Evolutionary conservation across 805 yeast species (phyloP), one percentile per base, ranked within the genome.

Genomic region (Zygosaccharomyces gambellarensis): DNA sequence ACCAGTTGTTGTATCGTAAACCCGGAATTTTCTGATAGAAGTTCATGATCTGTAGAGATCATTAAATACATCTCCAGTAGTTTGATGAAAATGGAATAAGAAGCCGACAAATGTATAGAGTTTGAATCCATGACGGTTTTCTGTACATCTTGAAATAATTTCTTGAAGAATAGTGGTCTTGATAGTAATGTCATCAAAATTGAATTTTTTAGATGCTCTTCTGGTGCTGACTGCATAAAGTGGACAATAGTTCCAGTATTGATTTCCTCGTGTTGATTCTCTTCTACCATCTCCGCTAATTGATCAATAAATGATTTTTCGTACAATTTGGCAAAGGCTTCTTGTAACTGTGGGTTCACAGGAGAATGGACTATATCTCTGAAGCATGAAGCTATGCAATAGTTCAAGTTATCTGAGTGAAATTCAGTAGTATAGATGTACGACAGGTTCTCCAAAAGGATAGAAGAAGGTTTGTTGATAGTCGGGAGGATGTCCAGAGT

Each of bases 41-140:
- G 34, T 42, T 67, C 69, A 30, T 52, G 56, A 44, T 67, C 70
- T 2, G 65, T 65, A 3, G 65, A 55, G 5, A 64, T 51, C 21
- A 58, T 49, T 9, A 65, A 48, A 43, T 59, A 58, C 41, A 62
- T 49, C 36, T 60, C 59, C 4, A 60, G 41, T 30, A 64, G 31
- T 25, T 59, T 58, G 8, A 57, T 47, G 3, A 60, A 49, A 2
- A 62, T 50, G 19, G 49, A 51, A 29, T 56, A 54, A 2, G 51
- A 39, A 4, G 56, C 45, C 17, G 48, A 23, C 8, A 52, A 39
- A 11, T 47, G 44, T 41, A 36, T 28, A n/a, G 36, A 32, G 39
- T 43, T 30, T 10, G n/a, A n/a, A 17, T 38, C 45, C 23, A 39
- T 40, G 2, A 23, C 22, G 8, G 23, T 36, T 12, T 36, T 17